Evolutionary conservation across 164 flowering plant genomes (phyloP).

Genomic region (Akebia trifoliata): DNA sequence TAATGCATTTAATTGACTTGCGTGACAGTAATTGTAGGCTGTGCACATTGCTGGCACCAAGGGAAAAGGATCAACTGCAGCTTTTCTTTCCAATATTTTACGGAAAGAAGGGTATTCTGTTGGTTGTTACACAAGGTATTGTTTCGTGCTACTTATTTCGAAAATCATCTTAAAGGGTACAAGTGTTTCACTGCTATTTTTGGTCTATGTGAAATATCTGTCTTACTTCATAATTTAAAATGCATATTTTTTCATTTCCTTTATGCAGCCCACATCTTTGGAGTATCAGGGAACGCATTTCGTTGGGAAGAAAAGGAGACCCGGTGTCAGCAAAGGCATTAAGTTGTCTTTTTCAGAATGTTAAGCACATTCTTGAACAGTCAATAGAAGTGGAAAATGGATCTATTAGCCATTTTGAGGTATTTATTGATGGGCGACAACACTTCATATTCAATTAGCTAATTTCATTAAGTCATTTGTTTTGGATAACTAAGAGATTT

Average conservation of each 20-base stretch:
- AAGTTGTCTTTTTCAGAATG: constrained; percentile 43
- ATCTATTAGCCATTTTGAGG: constrained; percentile 87
- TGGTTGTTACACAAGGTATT: constrained; percentile 91
- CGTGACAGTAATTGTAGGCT: constrained; percentile 36
- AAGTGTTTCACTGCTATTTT: not conserved
- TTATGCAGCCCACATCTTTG: constrained; percentile 75
- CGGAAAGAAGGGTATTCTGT: constrained; percentile 79
- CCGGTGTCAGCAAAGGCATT: constrained; percentile 55
- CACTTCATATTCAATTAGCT: not conserved
- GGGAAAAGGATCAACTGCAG: constrained; percentile 99
- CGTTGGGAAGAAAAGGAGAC: constrained; percentile 56
- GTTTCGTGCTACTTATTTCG: not conserved
- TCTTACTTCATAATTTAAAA: not conserved
- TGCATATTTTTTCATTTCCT: constrained; percentile 5
- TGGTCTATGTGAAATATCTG: not conserved
- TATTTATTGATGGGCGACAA: constrained; percentile 18
- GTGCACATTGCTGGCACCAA: constrained; percentile 97
- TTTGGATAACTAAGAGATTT: not conserved
- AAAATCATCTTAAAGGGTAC: not conserved
- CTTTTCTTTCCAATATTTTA: constrained; percentile 76
- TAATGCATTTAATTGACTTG: constrained; percentile 5
- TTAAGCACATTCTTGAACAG: constrained; percentile 45
- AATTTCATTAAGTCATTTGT: not conserved
- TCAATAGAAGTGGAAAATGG: constrained; percentile 61
- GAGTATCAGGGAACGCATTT: constrained; percentile 77